A percentile compares a stretch with the other conserved stretches of the same genome.
Conservation (phyloP, 2,329 filamentous ascomycete genomes). For the Parafenestella ontariensis region DNA sequence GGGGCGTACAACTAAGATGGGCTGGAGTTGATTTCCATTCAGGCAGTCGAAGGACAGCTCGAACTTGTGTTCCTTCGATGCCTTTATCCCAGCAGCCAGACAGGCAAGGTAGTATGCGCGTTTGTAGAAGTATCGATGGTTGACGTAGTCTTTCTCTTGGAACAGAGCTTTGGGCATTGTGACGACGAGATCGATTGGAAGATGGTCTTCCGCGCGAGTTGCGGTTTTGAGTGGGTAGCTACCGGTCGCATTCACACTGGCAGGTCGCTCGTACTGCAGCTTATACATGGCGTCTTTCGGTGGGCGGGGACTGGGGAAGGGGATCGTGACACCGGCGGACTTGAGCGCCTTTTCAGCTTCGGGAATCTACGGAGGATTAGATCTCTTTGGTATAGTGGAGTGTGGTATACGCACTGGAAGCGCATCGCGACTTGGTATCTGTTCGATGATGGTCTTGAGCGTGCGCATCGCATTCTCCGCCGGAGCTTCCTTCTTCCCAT, state of each 20-base stretch:
- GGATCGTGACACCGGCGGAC: conserved; percentile 72
- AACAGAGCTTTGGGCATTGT: conserved; percentile 83
- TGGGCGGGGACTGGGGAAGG: conserved; percentile 84
- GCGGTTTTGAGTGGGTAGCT: conserved; percentile 83
- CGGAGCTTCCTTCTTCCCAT: conserved; percentile 62
- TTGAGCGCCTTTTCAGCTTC: conserved; percentile 74
- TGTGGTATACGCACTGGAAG: conserved; percentile 48
- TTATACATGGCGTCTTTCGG: conserved; percentile 80
- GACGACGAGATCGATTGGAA: conserved; percentile 81
- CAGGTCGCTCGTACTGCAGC: conserved; percentile 76
- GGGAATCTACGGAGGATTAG: conserved; percentile 60
- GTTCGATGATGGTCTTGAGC: conserved; percentile 55
- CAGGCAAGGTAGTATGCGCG: conserved; percentile 89
- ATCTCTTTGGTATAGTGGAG: background rate
- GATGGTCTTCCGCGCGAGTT: conserved; percentile 65
- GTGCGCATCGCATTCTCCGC: conserved; percentile 54
- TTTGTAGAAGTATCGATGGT: conserved; percentile 94
- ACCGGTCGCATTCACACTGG: conserved; percentile 84
- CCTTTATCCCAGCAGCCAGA: conserved; percentile 73
- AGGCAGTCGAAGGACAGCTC: conserved; percentile 69
- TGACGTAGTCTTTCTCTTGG: conserved; percentile 93
- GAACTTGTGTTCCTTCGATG: conserved; percentile 61
- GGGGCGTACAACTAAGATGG: conserved; percentile 64
- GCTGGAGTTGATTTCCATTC: conserved; percentile 78
- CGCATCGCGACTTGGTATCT: conserved; percentile 59